Base-by-base conservation (phyloP, 208 protist genomes). In the Leishmania tarentolae region DNA sequence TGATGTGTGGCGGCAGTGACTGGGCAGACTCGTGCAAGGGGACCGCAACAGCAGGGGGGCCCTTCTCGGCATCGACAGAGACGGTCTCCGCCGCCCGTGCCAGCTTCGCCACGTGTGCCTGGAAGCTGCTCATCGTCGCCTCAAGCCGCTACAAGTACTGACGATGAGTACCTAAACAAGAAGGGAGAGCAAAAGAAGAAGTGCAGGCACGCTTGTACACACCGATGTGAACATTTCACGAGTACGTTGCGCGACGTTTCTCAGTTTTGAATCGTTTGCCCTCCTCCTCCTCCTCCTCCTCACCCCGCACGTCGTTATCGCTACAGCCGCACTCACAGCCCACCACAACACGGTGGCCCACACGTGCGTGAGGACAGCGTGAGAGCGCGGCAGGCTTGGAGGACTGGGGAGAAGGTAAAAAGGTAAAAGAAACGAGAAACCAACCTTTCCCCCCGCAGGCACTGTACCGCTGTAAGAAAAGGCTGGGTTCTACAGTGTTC, bases 1-100 rank as follows among this genome's bases (percentile, higher is more conserved):
- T 84, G 66, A 97, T 94, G 84, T 97, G 92, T 37, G 87, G 81
- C 19, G 94, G 90, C 11, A 97, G 85, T 8, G 86, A 79, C 11
- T 84, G 79, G 2, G 92, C 94, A 31, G 79, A 86, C 65, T 94
- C 91, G 37, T 63, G 88, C 9, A 97, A 85, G 63, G 76, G 35
- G 9, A 85, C 47, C 31, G 63, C 59, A 1, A 85, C 61, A 1
- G 77, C 21, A 8, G 47, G 61, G n/a, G 50, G 40, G 31, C 24
- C 57, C 17, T 46, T 40, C n/a, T 75, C 82, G n/a, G 24, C 44
- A 40, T 59, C 72, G 17, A 17, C 53, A 21, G 77, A 65, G 35
- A 61, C 73, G 15, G 73, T 79, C 73, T 85, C 82, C 53, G 82
- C 82, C 56, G 82, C 82, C 15, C 76, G 82, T 21, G 82, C 71